Base-by-base conservation (phyloP, 202 grass and related monocot species). In the Elaeis oleifera region DNA sequence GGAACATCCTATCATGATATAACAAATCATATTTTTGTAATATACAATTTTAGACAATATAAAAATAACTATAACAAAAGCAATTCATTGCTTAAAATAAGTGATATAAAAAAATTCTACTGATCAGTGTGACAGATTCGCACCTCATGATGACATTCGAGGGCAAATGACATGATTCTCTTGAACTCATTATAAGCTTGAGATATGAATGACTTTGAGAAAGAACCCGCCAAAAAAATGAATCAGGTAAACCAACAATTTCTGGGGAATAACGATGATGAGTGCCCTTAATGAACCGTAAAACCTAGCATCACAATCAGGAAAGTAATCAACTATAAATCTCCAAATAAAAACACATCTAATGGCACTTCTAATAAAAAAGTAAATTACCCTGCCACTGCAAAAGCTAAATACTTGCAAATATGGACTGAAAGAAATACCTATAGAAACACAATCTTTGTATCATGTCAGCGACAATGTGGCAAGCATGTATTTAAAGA, bases 161-260 rank as follows among this genome's bases (percentile, higher is more conserved):
- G 78, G 17, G 68, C 69, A 65, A 70, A 68, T 74, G 60, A 79
- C 56, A 85, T 71, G 19, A 51, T 76, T 51, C 59, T 23, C 65
- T 70, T 81, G 64, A 85, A 51, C 56, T 79, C 68, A 8, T 82
- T 69, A 55, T 79, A 90, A 51, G 78, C 71, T 73, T 44, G 60
- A 76, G 71, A 66, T 44, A 74, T 70, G 59, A 67, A 61, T 39
- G 86, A 82, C 59, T 49, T 76, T 25, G 86, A 73, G 53, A 76
- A 26, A n/a, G 86, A 82, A 79, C 70, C 81, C 52, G 58, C 60
- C 81, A 90, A 66, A 58, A 90, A 59, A 90, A 90, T 68, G 49
- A 72, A 73, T 90, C 67, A 70, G 44, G 75, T 20, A 36, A 48
- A 60, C 76, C 60, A 55, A 20, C 21, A 67, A 44, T 13, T 13